Evolutionary conservation across 129 eudicot species (phyloP).

Genomic region (Artemisia tridentata): DNA sequence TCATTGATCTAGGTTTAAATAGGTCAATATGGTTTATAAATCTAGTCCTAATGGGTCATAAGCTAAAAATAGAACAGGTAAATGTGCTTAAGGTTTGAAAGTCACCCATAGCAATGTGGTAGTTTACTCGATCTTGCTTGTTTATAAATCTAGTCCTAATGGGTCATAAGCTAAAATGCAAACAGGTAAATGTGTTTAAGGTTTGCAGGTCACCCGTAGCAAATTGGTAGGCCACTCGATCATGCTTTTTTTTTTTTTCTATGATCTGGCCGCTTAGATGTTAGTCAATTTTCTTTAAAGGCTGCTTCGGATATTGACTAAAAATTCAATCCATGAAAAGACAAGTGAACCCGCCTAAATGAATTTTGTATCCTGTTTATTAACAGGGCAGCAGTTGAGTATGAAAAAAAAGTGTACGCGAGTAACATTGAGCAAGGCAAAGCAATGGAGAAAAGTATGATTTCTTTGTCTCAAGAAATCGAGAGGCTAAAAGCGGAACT

Average conservation of each 20-base stretch:
- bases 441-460: slow-evolving; percentile 64
- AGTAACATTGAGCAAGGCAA: slow-evolving; percentile 46
- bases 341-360: neutral
- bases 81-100: neutral
- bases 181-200: neutral
- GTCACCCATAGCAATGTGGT: slow-evolving; percentile 1
- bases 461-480: slow-evolving; percentile 62
- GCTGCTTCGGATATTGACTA: neutral
- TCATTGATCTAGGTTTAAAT: neutral
- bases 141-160: neutral
- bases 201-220: neutral
- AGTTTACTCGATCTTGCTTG: neutral
- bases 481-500: slow-evolving; percentile 63
- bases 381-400: slow-evolving; percentile 75
- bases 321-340: neutral
- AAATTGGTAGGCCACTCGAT: neutral
- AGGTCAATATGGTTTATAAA: neutral
- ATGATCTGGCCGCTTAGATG: neutral
- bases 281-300: neutral
- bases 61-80: neutral
- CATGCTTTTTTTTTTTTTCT: neutral
- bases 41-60: neutral
- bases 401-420: slow-evolving; percentile 56
- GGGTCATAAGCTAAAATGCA: slow-evolving; percentile 4
- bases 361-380: neutral